Evolutionary conservation across 441 rosid genomes (phyloP), one percentile per base, ranked within the genome.

Genomic region (Pelargonium cotyledonis): DNA sequence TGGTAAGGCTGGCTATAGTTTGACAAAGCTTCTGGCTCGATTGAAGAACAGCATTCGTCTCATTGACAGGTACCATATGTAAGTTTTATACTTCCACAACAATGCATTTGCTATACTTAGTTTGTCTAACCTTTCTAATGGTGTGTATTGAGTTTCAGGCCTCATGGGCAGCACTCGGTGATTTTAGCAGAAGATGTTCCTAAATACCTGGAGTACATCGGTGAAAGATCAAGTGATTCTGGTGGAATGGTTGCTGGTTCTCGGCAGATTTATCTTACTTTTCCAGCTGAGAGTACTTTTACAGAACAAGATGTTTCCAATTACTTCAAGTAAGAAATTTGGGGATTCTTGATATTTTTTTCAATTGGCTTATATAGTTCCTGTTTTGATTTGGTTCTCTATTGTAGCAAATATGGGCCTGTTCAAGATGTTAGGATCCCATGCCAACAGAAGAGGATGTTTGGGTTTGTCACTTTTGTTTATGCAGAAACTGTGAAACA

Each of bases 341-440:
- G 11, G 8, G 5, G 61, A 70, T 21, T 31, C 19, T 55, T 6
- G 29, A 11, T 2, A 23, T 70, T 6, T 69, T 31, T 0, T 29
- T 26, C 29, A 26, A 26, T 14, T 14, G 0, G 21, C 15, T 12
- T 68, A 70, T 14, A 15, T 31, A 63, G 67, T 70, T 63, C 26
- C 18, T 72, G 63, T 67, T 46, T 64, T 49, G 16, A 49, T 64
- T 55, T 15, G 21, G 29, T 65, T 57, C 21, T 70, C 75, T 6
- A 66, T 41, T 79, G 65, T 69, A 89, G 91, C 77, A 85, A 84
- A 76, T 89, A 86, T 5, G 99, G 99, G 65, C 90, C 82, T 1
- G 99, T 92, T 67, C 94, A 91, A 75, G 99, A 95, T 73, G 97
- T 90, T 60, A 81, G 96, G 85, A 91, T 95, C 65, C 99, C 97